Percentiles rank a stretch among this genome's conserved stretches.
Conservation (phyloP, 352 stramenopile species). For the Pythium oligandrum region DNA sequence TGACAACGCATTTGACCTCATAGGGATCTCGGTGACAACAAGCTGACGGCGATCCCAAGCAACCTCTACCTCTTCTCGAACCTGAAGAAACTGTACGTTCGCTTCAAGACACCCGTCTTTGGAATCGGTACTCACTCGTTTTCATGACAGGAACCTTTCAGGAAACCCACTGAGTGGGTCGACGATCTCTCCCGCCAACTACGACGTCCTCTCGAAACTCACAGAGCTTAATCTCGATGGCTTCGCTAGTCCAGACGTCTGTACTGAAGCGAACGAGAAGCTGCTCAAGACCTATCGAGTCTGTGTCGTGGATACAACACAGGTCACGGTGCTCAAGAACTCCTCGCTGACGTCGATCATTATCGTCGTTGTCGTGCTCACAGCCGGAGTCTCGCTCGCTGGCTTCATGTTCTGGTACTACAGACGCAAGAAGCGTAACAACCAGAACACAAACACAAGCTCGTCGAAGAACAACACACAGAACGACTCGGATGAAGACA, state of each 20-base stretch:
- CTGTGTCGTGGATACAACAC: constrained; percentile 4
- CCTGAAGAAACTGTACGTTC: constrained; percentile 11
- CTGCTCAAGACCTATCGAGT: constrained; percentile 2
- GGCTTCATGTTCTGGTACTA: constrained; percentile 10
- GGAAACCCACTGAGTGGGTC: constrained; percentile 2
- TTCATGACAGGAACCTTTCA: constrained; percentile 4
- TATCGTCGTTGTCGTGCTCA: not conserved
- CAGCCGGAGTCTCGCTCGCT: not conserved
- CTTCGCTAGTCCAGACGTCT: not conserved
- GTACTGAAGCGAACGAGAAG: not conserved
- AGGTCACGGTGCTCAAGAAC: constrained; percentile 1
- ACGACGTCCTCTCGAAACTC: constrained; percentile 6
- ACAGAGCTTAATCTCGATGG: not conserved
- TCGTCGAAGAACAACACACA: not conserved
- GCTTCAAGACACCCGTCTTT: no score
- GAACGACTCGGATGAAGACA: not conserved
- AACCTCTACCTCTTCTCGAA: constrained; percentile 7
- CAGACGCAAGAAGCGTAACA: not conserved
- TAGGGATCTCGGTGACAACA: constrained; percentile 12
- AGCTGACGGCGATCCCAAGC: constrained; percentile 4
- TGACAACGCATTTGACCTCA: not conserved
- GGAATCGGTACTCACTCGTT: not conserved
- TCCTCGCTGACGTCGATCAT: constrained; percentile 12
- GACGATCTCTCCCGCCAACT: not conserved
- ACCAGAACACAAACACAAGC: not conserved